These are phyloP conservation scores for Mycosphaerella sp. DNA, from an alignment of 2,329 filamentous ascomycete genomes.

Conservation along the genomic window DNA sequence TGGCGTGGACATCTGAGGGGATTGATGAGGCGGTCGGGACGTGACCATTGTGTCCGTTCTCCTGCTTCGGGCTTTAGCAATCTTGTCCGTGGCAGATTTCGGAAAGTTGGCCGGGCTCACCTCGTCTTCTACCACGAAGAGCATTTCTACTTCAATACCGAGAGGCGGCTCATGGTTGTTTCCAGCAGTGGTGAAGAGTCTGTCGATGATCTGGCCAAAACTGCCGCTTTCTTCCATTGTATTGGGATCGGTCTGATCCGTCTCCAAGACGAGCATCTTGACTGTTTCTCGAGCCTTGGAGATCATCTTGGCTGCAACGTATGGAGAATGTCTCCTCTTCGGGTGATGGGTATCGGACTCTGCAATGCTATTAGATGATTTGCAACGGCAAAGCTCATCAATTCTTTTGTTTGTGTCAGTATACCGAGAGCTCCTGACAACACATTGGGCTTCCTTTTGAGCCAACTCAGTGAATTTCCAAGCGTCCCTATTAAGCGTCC, in stretches of 20 bases:
- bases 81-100: not conserved
- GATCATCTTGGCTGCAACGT: not conserved
- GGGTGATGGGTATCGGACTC: not conserved
- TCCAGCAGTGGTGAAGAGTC: conserved; percentile 48
- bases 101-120: not conserved
- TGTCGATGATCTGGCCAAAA: conserved; percentile 50
- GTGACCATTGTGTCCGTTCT: conserved; percentile 36
- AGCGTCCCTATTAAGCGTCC: not conserved
- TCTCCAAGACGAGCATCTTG: conserved; percentile 52
- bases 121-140: conserved; percentile 48
- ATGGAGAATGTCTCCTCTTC: not conserved
- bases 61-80: not conserved
- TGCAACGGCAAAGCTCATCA: too few species aligned
- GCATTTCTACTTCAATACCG: conserved; percentile 49
- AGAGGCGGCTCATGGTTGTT: conserved; percentile 48
- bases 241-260: conserved; percentile 50
- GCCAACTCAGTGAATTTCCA: not conserved
- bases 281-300: conserved; percentile 27
- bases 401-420: not conserved
- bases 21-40: conserved; percentile 47
- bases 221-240: conserved; percentile 46
- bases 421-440: not conserved
- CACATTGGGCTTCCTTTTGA: too few species aligned
- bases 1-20: conserved; percentile 38
- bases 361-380: too few species aligned